Conservation (phyloP, 345 rosid genomes). For the Rhodamnia rubescens region DNA sequence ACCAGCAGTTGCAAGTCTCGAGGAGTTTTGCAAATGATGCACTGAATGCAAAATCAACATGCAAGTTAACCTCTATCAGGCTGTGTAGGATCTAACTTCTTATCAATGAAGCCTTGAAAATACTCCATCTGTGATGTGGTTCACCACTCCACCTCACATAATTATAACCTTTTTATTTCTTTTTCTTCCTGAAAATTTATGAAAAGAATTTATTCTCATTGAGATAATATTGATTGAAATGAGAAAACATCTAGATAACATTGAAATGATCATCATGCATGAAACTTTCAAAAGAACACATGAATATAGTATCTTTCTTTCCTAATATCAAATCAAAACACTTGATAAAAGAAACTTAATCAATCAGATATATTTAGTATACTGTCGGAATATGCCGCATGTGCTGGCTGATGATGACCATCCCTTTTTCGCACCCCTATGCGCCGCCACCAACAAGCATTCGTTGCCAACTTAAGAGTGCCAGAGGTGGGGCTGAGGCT, state of each 20-base stretch:
- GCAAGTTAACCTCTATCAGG: background rate
- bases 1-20: background rate
- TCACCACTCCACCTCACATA: background rate
- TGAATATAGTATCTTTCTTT: background rate
- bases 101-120: background rate
- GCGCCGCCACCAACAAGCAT: background rate
- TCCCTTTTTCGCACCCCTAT: background rate
- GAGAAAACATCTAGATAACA: background rate
- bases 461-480: background rate
- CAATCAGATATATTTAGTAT: background rate
- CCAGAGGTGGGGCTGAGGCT: background rate
- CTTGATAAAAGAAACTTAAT: background rate
- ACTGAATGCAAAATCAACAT: background rate
- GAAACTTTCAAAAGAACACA: background rate
- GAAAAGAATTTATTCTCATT: background rate
- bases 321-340: background rate
- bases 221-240: background rate
- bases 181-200: background rate
- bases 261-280: background rate
- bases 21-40: background rate
- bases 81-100: background rate
- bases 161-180: background rate
- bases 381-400: background rate
- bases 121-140: background rate
- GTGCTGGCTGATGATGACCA: background rate